Base-by-base conservation (phyloP, 352 stramenopile species). In the Phytophthora syringae region DNA sequence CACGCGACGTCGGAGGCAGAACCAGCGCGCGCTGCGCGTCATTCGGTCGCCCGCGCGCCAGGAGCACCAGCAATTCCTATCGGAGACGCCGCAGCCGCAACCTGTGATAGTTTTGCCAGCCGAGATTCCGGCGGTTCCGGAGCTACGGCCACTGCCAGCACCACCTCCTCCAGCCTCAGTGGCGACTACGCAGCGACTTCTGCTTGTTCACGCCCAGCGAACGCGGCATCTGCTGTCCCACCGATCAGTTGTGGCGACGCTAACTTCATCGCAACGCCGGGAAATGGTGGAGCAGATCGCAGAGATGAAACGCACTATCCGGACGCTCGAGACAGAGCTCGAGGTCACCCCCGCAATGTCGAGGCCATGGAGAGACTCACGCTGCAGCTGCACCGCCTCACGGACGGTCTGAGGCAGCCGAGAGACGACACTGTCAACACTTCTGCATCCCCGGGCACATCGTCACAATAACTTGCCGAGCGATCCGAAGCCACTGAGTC, bases 281-380 rank as follows among this genome's bases (percentile, higher is more conserved):
- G 65, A 80, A 52, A 50, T 80, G 34, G 32, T 77, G 22, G 61
- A 75, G 6, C 72, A 84, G 59, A 69, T 84, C 48, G 22, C 42
- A 37, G 64, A 67, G 21, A 69, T 84, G 48, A 59, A 64, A 25
- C 45, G 43, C 9, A 52, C 75, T 12, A 63, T 73, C 11, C 42
- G 47, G 36, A 53, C 48, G 11, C 57, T 84, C 6, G 39, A 80
- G 52, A 58, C 54, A 7, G 55, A 79, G 34, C 54, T 84, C 37
- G 62, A 80, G 48, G 51, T 55, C 48, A 77, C 71, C 66, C 51
- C 45, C 68, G 60, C 32, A 70, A 48, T 18, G 27, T 84, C 21
- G 61, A 62, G 52, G 28, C 51, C n/a, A 75, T 77, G 42, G 72
- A 80, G 37, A 57, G 52, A 1, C 55, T 84, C 43, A 63, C 64